phyloP scores from a whole-genome alignment of 257 asterid species.

The Primulina huaijiensis region DNA sequence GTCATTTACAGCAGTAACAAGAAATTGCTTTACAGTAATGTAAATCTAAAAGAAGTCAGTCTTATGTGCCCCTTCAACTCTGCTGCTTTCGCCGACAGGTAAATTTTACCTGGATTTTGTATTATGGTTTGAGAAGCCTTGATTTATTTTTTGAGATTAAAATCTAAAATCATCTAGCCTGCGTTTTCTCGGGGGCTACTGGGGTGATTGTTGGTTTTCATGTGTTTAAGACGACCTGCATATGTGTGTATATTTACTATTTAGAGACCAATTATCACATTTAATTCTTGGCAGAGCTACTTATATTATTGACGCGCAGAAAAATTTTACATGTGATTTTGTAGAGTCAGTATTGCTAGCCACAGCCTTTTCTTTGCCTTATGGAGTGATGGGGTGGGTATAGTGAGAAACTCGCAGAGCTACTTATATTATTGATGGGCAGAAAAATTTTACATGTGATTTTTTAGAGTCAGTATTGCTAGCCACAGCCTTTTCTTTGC shows the following conservation, averaged over 20 bases:
- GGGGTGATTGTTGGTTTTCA: not conserved
- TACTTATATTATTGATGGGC: not conserved
- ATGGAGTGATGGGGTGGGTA: too few species aligned
- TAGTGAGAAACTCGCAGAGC: too few species aligned
- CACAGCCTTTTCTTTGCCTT: not conserved
- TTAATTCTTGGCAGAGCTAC: not conserved
- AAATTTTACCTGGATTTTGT: slow-evolving; percentile 24
- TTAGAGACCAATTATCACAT: not conserved
- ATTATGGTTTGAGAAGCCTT: slow-evolving; percentile 16
- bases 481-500: not conserved
- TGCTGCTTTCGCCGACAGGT: slow-evolving; percentile 99
- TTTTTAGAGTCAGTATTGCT: too few species aligned
- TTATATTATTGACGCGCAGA: not conserved
- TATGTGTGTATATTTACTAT: too few species aligned
- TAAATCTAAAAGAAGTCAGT: slow-evolving; percentile 91
- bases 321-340: not conserved
- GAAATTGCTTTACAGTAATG: slow-evolving; percentile 93
- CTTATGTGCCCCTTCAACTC: slow-evolving; percentile 98
- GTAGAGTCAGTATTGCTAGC: not conserved
- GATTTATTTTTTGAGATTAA: not conserved
- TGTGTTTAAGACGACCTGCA: not conserved
- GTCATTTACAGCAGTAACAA: slow-evolving; percentile 98
- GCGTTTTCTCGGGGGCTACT: not conserved
- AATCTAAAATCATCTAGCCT: not conserved
- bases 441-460: not conserved